Base-by-base conservation (phyloP, 768 basidiomycete species). In the Coprinopsis strossmayeri region DNA sequence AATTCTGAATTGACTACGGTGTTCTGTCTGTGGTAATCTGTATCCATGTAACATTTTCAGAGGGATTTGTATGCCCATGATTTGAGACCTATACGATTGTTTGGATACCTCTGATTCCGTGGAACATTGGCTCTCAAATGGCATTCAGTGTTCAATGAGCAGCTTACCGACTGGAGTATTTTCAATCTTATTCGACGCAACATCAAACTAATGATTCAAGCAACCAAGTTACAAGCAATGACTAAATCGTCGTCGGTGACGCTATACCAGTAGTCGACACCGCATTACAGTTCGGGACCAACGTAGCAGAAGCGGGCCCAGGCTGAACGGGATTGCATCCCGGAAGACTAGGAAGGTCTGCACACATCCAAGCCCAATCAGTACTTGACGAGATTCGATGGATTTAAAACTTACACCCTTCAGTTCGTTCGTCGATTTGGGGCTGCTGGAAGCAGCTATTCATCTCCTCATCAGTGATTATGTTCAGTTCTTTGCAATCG, bases 301-400 rank as follows among this genome's bases (percentile, higher is more conserved):
- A 26, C 13, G 49, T 50, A 2, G 49, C 49, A 1, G 49, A n/a
- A 10, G n/a, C 41, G 15, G 49, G 49, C 15, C 49, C 49, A 3
- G 12, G 30, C 24, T 50, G 49, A 21, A 50, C 27, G 20, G 49
- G 49, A 25, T 50, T 44, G 34, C 49, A 50, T 17, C 49, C 49
- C 13, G 49, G 49, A 18, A 50, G 40, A 10, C 20, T 20, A 3
- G 7, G 39, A 3, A 49, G 48, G 21, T 49, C 49, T 45, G 49
- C n/a, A 15, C 2, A n/a, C n/a, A n/a, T 13, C 18, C 23, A 18
- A 9, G 34, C 18, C 15, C 5, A 35, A 32, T 7, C 30, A 15
- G 30, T 32, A 7, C 7, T 32, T 7, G 15, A 15, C 30, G 30
- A 15, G 30, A 7, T 32, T 7, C 5, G 13, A 45, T 26, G 23